phyloP scores from a whole-genome alignment of 805 yeast species.

The Kodamaea laetipori region DNA sequence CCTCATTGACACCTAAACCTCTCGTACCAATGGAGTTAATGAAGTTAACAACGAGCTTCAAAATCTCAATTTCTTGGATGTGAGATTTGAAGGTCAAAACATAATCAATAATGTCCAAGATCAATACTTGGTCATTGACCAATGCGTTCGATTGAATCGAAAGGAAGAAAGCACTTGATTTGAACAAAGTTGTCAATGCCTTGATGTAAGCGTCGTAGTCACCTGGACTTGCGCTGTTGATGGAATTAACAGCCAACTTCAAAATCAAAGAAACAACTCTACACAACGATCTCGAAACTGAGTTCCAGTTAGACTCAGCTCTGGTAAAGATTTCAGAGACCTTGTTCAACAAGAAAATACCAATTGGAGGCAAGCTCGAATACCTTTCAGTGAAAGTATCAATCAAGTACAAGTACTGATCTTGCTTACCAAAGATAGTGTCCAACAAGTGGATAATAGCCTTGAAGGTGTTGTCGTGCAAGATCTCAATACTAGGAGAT shows the following conservation, averaged over 20 bases:
- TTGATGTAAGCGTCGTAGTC: conserved; percentile 31
- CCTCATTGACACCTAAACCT: conserved; percentile 52
- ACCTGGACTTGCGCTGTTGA: conserved; percentile 16
- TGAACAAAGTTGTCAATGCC: conserved; percentile 38
- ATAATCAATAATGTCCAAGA: conserved; percentile 61
- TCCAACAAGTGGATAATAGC: conserved; percentile 64
- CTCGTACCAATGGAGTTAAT: conserved; percentile 57
- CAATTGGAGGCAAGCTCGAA: conserved; percentile 48
- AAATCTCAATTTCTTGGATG: conserved; percentile 41
- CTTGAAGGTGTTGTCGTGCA: conserved; percentile 47
- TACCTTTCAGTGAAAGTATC: conserved; percentile 48
- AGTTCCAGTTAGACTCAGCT: conserved; percentile 59
- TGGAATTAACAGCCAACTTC: conserved; percentile 36
- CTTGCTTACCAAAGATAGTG: conserved; percentile 64
- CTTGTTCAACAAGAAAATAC: conserved; percentile 49
- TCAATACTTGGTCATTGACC: conserved; percentile 61
- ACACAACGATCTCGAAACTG: conserved; percentile 64
- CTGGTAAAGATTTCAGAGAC: conserved; percentile 49
- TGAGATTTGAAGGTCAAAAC: conserved; percentile 48
- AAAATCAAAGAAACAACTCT: conserved; percentile 57
- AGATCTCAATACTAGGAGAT: conserved; percentile 28
- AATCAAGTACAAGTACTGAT: conserved; percentile 59
- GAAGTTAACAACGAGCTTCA: conserved; percentile 46
- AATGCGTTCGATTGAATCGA: conserved; percentile 47
- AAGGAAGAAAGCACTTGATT: conserved; percentile 47